Evolutionary conservation across 768 basidiomycete genomes (phyloP).

Genomic region (Lyophyllum semitale): DNA sequence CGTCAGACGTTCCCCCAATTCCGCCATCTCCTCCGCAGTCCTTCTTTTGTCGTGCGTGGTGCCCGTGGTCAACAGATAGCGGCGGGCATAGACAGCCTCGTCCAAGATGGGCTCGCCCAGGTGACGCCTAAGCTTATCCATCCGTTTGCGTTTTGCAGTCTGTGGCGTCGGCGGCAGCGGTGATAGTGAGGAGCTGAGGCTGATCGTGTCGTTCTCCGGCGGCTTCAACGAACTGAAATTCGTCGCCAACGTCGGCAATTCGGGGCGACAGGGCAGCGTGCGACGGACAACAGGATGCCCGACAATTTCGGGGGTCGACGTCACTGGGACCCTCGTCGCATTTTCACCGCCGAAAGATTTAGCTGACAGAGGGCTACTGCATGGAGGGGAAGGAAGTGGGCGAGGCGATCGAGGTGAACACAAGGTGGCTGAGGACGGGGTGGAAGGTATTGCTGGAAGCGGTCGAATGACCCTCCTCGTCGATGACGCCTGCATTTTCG

Average conservation of each 20-base stretch:
- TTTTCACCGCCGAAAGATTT: not conserved
- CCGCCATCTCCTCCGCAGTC: not conserved
- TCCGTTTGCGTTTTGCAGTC: conserved; percentile 28
- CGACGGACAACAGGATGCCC: not conserved
- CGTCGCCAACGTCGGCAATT: not conserved
- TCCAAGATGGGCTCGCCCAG: conserved; percentile 30
- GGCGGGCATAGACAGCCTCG: conserved; percentile 9
- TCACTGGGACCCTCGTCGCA: not conserved
- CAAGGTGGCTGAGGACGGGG: conserved; percentile 2
- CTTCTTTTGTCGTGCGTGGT: not conserved
- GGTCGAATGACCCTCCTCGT: conserved; percentile 12
- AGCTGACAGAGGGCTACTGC: not conserved
- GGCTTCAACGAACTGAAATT: not conserved
- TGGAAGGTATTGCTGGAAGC: conserved; percentile 18
- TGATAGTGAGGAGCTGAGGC: conserved; percentile 11
- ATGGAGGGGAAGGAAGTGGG: conserved; percentile 18
- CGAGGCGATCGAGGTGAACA: conserved; percentile 4
- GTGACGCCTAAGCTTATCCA: conserved; percentile 33
- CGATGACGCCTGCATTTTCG: not conserved
- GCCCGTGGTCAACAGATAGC: not conserved
- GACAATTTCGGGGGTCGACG: not conserved
- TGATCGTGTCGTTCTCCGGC: not conserved
- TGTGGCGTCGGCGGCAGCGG: conserved; percentile 26
- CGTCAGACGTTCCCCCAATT: not conserved
- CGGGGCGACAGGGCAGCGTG: not conserved